Evolutionary conservation across 805 yeast species (phyloP), one percentile per base, ranked within the genome.

Genomic region (Metschnikowia reukaufii): DNA sequence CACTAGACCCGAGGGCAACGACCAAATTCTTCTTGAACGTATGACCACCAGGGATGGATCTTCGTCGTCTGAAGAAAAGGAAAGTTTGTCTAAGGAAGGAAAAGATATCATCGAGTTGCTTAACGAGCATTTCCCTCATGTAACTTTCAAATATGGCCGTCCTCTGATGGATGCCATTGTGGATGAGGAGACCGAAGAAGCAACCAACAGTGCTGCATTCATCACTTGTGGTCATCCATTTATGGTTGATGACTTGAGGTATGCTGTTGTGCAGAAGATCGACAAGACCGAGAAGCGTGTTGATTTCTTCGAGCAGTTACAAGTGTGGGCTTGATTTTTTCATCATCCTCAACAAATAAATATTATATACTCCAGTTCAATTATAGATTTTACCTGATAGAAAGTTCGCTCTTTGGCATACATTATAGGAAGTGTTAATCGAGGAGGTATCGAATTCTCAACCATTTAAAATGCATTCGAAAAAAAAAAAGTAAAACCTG

Each of bases 81-180:
- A 37, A 36, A n/a, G 9, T 16, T 30, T 44, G 15, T 23, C 29
- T 25, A 48, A 45, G 16, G 50, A 29, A 13, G 45, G 47, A 4
- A 37, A 25, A 12, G 36, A 36, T 30, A 31, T 36, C 9, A 10
- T 41, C 16, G 34, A 42, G n/a, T 16, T 32, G 15, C 50, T 52
- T 32, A 40, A 36, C 27, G 33, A 36, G 3, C 44, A 56, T 32
- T 53, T 57, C 38, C 51, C 56, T 1, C 57, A 58, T 35, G 32
- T 62, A 4, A 42, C 39, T 2, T 55, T 61, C 49, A 43, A 38
- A 13, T 53, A 49, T 6, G 62, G 59, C 32, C 68, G 86, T 54
- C 87, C 88, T 1, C 58, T 68, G 42, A 48, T 82, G 35, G 63
- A 63, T 0, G 57, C 58, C 3, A 47, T 80, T 2, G 68, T 82